Percentiles rank a stretch among this genome's conserved stretches.
Conservation (phyloP, 78 protist species). For the Mantamonas sphyraenae region DNA sequence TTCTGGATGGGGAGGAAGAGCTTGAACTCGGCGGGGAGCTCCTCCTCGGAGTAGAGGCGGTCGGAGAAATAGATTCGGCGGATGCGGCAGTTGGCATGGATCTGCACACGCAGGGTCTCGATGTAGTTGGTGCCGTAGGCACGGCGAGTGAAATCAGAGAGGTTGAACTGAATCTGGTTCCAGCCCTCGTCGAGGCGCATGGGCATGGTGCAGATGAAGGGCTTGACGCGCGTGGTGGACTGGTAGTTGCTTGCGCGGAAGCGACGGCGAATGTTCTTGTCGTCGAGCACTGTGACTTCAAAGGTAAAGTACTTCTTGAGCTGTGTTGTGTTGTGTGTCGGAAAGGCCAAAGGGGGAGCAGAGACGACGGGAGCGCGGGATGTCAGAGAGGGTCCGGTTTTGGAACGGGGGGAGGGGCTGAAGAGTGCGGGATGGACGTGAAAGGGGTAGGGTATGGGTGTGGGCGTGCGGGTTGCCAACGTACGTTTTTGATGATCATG, state of each 20-base stretch:
- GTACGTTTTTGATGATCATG: slow-evolving; percentile 86
- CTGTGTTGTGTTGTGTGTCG: no score
- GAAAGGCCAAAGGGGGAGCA: no score
- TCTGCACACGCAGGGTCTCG: slow-evolving; percentile 82
- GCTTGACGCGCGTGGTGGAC: slow-evolving; percentile 81
- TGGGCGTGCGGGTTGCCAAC: background rate
- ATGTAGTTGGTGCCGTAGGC: slow-evolving; percentile 87
- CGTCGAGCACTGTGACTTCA: slow-evolving; percentile 92
- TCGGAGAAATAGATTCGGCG: slow-evolving; percentile 88
- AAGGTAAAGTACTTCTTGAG: slow-evolving; percentile 89
- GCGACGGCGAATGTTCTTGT: slow-evolving; percentile 75
- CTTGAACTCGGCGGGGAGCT: slow-evolving; percentile 88
- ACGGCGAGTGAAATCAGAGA: slow-evolving; percentile 78
- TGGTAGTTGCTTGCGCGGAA: slow-evolving; percentile 94
- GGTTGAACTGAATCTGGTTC: slow-evolving; percentile 95
- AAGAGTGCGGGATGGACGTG: background rate
- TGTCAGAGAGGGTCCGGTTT: background rate
- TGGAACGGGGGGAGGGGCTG: background rate
- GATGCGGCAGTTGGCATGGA: slow-evolving; percentile 75
- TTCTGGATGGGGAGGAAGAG: slow-evolving; percentile 64
- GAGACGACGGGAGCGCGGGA: background rate
- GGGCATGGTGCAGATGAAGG: slow-evolving; percentile 95
- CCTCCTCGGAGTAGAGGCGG: slow-evolving; percentile 87
- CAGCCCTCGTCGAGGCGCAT: slow-evolving; percentile 93
- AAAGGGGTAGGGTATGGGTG: background rate